Base-by-base conservation (phyloP, 164 flowering plant genomes). In the Litsea cubeba region DNA sequence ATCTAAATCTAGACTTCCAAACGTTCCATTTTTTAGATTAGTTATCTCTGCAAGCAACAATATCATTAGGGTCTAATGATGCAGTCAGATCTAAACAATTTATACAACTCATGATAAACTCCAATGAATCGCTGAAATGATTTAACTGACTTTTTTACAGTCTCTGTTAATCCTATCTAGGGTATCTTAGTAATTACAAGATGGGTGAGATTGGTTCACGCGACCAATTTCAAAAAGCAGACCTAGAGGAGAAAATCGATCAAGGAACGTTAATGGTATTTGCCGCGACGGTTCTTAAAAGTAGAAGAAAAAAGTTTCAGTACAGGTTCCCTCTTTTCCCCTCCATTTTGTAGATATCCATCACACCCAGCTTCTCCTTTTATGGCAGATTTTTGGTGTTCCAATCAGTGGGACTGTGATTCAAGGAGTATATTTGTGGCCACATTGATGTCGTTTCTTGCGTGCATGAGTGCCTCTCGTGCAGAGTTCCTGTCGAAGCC, bases 391-490 rank as follows among this genome's bases (percentile, higher is more conserved):
- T 32, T 4, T 10, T 66, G 22, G 18, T 66, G 49, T 26, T 23
- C 12, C 22, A 62, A 60, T 35, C 60, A 95, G 71, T 85, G 93
- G 4, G 92, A 83, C 75, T 91, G 97, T 23, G 94, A 83, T 83
- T 95, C 99, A 5, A 95, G 94, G 76, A 95, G 98, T 75, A 95
- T 88, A 84, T 93, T 93, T 50, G 99, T 91, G 32, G 97, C 99
- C 3, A 83, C 81, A 72, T 91, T 95, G 58, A 95, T 26, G 75
- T 95, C 98, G 74, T 95, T 93, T 77, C 98, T 88, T 10, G 98
- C 96, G 30, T 85, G 97, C 74, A 90, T 79, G 2, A 95, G 93
- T 1, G 99, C 99, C 79, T 95, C 95, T 69, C 97, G 84, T 14
- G 99, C 99, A 15, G 88, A 78, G 77, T 83, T 85, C 72, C 92